Evolutionary conservation across 441 rosid species (phyloP).

Genomic region (Raphanus hybrid): DNA sequence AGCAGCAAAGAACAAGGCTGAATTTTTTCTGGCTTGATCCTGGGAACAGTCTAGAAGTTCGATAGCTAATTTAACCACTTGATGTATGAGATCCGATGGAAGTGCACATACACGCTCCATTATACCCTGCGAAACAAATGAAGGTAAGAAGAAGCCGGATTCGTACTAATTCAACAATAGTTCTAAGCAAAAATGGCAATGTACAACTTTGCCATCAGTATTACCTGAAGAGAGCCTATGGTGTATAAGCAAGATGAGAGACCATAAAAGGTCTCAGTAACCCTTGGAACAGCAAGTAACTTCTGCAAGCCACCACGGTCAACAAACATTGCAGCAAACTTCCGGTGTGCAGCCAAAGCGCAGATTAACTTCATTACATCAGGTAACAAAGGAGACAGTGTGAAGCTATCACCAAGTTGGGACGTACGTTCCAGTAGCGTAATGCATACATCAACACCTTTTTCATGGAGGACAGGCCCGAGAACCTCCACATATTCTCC

Average conservation of each 20-base stretch:
- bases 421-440: conserved; percentile 73
- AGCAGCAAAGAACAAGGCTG: conserved; percentile 93
- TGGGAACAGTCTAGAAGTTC: conserved; percentile 87
- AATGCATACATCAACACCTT: conserved; percentile 97
- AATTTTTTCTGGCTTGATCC: conserved; percentile 93
- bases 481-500: conserved; percentile 98
- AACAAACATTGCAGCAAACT: conserved; percentile 98
- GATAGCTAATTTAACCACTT: conserved; percentile 86
- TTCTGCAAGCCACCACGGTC: conserved; percentile 97
- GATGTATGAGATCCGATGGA: conserved; percentile 75
- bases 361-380: conserved; percentile 99
- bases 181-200: conserved; percentile 23
- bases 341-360: conserved; percentile 96
- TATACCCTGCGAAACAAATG: conserved; percentile 65
- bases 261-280: conserved; percentile 74
- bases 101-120: conserved; percentile 99
- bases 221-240: conserved; percentile 95
- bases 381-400: conserved; percentile 63
- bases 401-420: conserved; percentile 54
- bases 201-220: conserved; percentile 6
- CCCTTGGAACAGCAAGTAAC: conserved; percentile 87
- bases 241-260: conserved; percentile 94
- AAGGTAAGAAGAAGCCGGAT: conserved; percentile 23
- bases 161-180: not conserved
- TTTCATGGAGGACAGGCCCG: conserved; percentile 96